phyloP scores from a whole-genome alignment of 192 early-diverging fungal genomes.

The Rhizophlyctis rosea region DNA sequence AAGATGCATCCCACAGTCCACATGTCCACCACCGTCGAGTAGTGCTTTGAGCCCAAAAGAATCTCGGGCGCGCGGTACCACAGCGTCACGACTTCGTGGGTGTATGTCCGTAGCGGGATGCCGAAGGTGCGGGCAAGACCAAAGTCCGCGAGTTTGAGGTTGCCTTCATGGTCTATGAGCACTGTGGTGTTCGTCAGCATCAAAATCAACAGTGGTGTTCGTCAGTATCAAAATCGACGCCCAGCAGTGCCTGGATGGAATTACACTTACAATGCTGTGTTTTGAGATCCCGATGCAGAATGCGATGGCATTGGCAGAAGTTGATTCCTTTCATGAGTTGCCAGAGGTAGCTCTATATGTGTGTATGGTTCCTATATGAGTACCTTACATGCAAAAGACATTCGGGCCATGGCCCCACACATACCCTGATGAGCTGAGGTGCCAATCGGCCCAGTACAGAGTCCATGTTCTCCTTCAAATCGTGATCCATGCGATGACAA shows the following conservation, averaged over 20 bases:
- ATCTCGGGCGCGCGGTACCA: conserved; percentile 95
- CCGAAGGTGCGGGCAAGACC: conserved; percentile 92
- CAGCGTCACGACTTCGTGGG: conserved; percentile 92
- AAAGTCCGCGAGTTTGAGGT: conserved; percentile 93
- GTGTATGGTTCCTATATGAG: neutral
- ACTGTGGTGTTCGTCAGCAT: no score
- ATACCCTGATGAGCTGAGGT: conserved; percentile 59
- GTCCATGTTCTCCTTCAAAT: conserved; percentile 85
- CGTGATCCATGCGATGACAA: conserved; percentile 87
- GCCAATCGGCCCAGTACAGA: conserved; percentile 46
- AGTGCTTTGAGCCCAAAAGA: conserved; percentile 83
- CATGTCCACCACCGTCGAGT: conserved; percentile 93
- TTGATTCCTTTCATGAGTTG: conserved; percentile 84
- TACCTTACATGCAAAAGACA: neutral
- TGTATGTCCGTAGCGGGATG: conserved; percentile 87
- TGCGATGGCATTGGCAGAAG: conserved; percentile 90
- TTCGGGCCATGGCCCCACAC: neutral
- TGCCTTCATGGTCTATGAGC: conserved; percentile 83
- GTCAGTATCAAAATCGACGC: no score
- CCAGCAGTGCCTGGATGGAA: no score
- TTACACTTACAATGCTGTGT: conserved; percentile 84
- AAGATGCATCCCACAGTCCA: conserved; percentile 98
- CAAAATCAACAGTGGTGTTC: no score
- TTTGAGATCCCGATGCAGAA: conserved; percentile 95
- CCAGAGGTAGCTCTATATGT: conserved; percentile 78